A percentile compares a stretch with the other conserved stretches of the same genome.
Evolutionary conservation across 2,329 filamentous ascomycete species (phyloP).

Genomic region (Arthrobotrys musiformis): DNA sequence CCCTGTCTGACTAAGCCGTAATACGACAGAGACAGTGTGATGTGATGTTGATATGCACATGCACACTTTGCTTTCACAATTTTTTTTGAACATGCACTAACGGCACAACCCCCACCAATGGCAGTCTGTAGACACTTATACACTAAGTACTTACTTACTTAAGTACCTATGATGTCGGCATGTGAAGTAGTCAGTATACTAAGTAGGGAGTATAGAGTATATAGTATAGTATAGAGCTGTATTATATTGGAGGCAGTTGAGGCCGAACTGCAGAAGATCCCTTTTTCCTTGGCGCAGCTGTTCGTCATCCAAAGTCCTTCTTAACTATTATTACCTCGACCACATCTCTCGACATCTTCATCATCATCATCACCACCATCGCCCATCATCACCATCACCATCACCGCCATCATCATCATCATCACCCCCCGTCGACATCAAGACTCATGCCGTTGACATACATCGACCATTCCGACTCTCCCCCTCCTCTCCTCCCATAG

Average conservation of each 20-base stretch:
- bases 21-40: background rate
- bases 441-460: slow-evolving; percentile 4
- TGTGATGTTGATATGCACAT: slow-evolving; percentile 11
- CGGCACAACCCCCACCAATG: slow-evolving; percentile 4
- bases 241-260: too few species aligned
- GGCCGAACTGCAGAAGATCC: background rate
- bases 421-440: too few species aligned
- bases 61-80: slow-evolving; percentile 21
- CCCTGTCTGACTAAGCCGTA: background rate
- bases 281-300: slow-evolving; percentile 6
- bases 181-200: background rate
- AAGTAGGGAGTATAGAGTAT: background rate
- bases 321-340: background rate
- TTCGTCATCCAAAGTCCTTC: slow-evolving; percentile 1
- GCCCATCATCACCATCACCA: background rate
- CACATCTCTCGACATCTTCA: background rate
- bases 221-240: too few species aligned
- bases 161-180: background rate
- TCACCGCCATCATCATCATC: background rate
- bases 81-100: slow-evolving; percentile 9
- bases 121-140: too few species aligned
- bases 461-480: background rate
- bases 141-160: background rate
- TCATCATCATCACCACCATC: background rate
- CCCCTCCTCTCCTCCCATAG: slow-evolving; percentile 10